Conservation (phyloP, 2,329 filamentous ascomycete genomes). For the Nemania sp. region DNA sequence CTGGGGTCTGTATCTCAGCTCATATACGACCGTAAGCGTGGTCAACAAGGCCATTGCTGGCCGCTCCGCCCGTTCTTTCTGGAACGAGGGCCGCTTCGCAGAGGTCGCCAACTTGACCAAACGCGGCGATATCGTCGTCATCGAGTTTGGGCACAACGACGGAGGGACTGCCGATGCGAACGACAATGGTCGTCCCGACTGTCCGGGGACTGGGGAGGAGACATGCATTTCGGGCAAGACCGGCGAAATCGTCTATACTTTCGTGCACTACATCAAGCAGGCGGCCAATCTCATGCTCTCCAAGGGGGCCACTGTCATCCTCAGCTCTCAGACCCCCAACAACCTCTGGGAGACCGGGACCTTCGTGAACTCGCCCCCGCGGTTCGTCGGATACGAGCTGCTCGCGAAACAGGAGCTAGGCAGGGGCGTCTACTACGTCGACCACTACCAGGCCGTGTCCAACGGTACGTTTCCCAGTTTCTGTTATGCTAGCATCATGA, state of each 20-base stretch:
- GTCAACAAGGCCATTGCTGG: conserved; percentile 67
- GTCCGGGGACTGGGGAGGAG: conserved; percentile 56
- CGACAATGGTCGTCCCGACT: conserved; percentile 66
- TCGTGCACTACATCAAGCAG: conserved; percentile 37
- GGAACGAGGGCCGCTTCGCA: conserved; percentile 63
- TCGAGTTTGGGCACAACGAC: conserved; percentile 75
- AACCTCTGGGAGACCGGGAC: conserved; percentile 63
- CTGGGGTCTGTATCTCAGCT: conserved; percentile 63
- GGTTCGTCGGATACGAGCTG: conserved; percentile 60
- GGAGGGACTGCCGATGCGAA: conserved; percentile 56
- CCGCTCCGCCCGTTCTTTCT: conserved; percentile 65
- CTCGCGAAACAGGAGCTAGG: conserved; percentile 27
- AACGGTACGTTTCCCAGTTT: conserved; percentile 36
- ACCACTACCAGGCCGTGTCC: conserved; percentile 60
- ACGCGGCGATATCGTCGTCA: conserved; percentile 65
- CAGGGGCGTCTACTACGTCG: conserved; percentile 53
- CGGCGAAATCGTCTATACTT: conserved; percentile 40
- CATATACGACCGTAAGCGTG: conserved; percentile 50
- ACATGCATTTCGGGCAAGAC: conserved; percentile 50
- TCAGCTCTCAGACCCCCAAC: conserved; percentile 63
- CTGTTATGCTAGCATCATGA: too few relatives aligned
- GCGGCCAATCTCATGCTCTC: conserved; percentile 42
- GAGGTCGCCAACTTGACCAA: conserved; percentile 55
- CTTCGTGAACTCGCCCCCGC: conserved; percentile 50
- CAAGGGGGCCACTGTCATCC: conserved; percentile 65